A percentile compares a stretch with the other conserved stretches of the same genome.
phyloP scores from a whole-genome alignment of 2,329 filamentous ascomycete species.

The Dactylellina cionopaga region DNA sequence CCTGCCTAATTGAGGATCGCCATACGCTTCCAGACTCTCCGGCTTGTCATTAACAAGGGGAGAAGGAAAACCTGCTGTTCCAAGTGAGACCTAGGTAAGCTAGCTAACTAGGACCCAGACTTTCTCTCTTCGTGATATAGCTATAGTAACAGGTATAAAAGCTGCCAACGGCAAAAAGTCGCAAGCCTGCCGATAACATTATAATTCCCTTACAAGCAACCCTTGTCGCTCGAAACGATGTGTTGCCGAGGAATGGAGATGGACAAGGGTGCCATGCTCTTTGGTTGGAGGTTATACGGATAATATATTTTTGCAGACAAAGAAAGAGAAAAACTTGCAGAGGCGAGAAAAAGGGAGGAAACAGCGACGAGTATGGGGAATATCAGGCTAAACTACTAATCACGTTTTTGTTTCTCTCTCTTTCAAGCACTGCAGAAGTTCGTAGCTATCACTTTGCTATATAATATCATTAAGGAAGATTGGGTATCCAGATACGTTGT shows the following conservation, averaged over 20 bases:
- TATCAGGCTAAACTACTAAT: conserved; percentile 36
- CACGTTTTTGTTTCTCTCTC: conserved; percentile 7
- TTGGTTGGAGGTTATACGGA: conserved; percentile 17
- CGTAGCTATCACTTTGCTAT: background rate
- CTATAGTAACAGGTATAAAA: background rate
- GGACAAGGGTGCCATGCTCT: background rate
- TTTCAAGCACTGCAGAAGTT: background rate
- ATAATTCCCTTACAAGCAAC: conserved; percentile 2
- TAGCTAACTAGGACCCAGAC: too few species aligned
- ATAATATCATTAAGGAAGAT: background rate
- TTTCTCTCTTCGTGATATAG: background rate
- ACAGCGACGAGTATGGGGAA: background rate
- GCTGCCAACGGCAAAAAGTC: conserved; percentile 1
- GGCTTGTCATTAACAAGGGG: background rate
- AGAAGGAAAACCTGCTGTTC: conserved; percentile 24
- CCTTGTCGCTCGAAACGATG: conserved; percentile 13
- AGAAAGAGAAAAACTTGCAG: background rate
- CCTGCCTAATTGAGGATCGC: background rate
- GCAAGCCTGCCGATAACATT: conserved; percentile 16
- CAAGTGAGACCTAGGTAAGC: too few species aligned
- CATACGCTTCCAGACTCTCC: background rate
- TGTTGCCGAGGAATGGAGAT: conserved; percentile 7
- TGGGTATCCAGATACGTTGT: conserved; percentile 12
- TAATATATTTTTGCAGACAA: conserved; percentile 21
- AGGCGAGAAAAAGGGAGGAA: conserved; percentile 3